Conservation (phyloP, 2,329 filamentous ascomycete genomes). For the Clarireedia hainanense region DNA sequence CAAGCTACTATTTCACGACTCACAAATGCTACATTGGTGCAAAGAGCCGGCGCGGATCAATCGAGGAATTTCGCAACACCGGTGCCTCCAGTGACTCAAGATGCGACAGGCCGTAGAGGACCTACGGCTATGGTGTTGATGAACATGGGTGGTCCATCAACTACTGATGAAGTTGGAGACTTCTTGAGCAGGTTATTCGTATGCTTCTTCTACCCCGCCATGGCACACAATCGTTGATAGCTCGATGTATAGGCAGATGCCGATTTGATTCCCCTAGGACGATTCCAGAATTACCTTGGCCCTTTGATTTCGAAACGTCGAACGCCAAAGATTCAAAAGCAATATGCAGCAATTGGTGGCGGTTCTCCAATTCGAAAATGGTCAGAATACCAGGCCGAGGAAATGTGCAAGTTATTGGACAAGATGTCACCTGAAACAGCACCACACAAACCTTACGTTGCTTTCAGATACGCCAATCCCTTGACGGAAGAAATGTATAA, state of each 20-base stretch:
- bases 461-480: slow-evolving; percentile 90
- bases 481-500: slow-evolving; percentile 92
- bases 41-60: slow-evolving; percentile 27
- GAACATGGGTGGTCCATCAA: slow-evolving; percentile 96
- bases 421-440: slow-evolving; percentile 85
- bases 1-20: slow-evolving; percentile 22
- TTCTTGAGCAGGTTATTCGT: slow-evolving; percentile 92
- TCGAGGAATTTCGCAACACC: slow-evolving; percentile 49
- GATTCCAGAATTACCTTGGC: slow-evolving; percentile 83
- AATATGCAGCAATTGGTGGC: slow-evolving; percentile 90
- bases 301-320: slow-evolving; percentile 77
- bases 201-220: slow-evolving; percentile 31
- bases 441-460: slow-evolving; percentile 94
- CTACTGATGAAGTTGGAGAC: slow-evolving; percentile 76
- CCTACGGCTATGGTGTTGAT: slow-evolving; percentile 98
- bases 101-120: slow-evolving; percentile 61
- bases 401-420: slow-evolving; percentile 98
- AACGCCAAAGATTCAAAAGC: slow-evolving; percentile 93
- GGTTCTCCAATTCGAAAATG: slow-evolving; percentile 98
- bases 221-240: slow-evolving; percentile 7
- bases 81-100: slow-evolving; percentile 72
- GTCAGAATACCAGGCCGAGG: slow-evolving; percentile 87
- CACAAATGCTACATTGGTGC: slow-evolving; percentile 30
- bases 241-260: slow-evolving; percentile 61
- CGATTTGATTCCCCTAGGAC: slow-evolving; percentile 91